Evolutionary conservation across 352 stramenopile genomes (phyloP).

Genomic region (Globisporangium apiculatum): DNA sequence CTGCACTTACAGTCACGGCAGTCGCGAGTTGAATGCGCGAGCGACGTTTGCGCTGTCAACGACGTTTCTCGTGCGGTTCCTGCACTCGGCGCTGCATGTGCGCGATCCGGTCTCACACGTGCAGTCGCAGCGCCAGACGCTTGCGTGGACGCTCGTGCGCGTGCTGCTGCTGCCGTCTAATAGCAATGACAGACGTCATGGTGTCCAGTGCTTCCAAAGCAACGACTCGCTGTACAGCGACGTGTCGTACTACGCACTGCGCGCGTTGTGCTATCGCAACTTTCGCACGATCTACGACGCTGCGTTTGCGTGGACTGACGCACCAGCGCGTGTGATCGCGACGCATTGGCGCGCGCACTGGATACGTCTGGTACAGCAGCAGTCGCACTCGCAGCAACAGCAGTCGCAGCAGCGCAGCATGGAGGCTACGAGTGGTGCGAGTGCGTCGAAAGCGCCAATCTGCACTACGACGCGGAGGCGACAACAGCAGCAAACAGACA

Average conservation of each 20-base stretch:
- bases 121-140: conserved; percentile 10
- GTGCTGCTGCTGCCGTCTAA: background rate
- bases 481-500: background rate
- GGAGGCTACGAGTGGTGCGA: background rate
- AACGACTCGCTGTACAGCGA: conserved; percentile 16
- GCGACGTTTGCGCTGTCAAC: conserved; percentile 2
- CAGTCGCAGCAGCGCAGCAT: background rate
- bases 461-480: too few relatives aligned
- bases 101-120: conserved; percentile 13
- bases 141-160: conserved; percentile 26
- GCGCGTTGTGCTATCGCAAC: conserved; percentile 17
- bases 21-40: too few relatives aligned
- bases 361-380: background rate
- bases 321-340: conserved; percentile 20
- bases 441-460: background rate
- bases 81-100: conserved; percentile 21
- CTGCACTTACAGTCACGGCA: too few relatives aligned
- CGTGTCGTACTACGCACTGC: conserved; percentile 23
- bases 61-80: conserved; percentile 19
- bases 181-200: too few relatives aligned
- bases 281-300: conserved; percentile 29
- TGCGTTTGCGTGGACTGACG: conserved; percentile 32
- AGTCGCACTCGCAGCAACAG: background rate
- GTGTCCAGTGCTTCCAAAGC: background rate
- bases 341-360: conserved; percentile 22